Base-by-base conservation (phyloP, 805 yeast genomes). In the Yamadazyma phyllophila region DNA sequence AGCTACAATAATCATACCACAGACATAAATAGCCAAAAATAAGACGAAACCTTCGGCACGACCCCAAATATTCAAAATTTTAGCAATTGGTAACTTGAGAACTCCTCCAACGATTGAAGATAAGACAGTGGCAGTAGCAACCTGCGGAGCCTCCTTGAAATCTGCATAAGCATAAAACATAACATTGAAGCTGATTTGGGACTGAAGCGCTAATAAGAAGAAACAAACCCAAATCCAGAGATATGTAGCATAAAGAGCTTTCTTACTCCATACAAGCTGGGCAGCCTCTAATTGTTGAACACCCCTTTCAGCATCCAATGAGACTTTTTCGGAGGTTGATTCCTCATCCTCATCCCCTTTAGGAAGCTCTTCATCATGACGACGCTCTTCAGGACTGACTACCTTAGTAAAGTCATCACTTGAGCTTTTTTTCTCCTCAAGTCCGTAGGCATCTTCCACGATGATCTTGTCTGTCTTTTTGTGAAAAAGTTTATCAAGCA, bases 221-320 rank as follows among this genome's bases (percentile, higher is more conserved):
- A 51, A 65, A 34, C 61, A 56, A 26, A 63, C 54, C 69, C 69
- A 65, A 45, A 65, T 64, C 64, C 62, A 56, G n/a, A 57, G 58
- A 45, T 62, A 65, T n/a, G 59, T 58, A 6, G 37, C 10, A 34
- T 58, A 58, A 38, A 65, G 51, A 7, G 60, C 54, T 26, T 45
- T 50, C 38, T 48, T 58, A 27, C 57, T 36, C 71, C 70, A 66
- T 13, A 63, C 67, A 31, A 50, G 36, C 10, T 62, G 52, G 14
- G 54, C 56, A 7, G 62, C 69, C 49, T 66, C 68, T 7, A 53
- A 53, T 36, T 60, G 58, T 30, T 59, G 51, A 6, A 64, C 62
- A 44, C 66, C 67, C 8, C 51, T 56, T n/a, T 45, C 53, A 30
- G 58, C 59, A 39, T 53, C 59, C 10, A 47, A 37, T 26, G 57